phyloP scores from a whole-genome alignment of 306 rosid species.

The Lagenaria siceraria region DNA sequence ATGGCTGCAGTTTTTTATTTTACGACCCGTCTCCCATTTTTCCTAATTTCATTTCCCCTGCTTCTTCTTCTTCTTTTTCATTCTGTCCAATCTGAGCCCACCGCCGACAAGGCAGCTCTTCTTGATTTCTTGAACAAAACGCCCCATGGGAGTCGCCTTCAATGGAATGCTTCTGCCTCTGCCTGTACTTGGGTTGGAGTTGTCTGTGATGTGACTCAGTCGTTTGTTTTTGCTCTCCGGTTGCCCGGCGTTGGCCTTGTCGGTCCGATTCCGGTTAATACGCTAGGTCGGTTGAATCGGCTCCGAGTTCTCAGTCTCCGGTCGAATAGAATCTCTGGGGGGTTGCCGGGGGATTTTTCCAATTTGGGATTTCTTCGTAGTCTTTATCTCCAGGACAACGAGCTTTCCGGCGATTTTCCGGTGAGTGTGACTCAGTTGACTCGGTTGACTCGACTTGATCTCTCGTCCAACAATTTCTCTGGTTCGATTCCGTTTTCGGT shows the following conservation, averaged over 20 bases:
- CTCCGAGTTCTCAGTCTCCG: conserved; percentile 86
- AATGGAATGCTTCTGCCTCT: conserved; percentile 67
- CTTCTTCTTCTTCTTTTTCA: conserved; percentile 7
- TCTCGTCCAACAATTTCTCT: conserved; percentile 58
- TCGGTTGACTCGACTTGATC: conserved; percentile 62
- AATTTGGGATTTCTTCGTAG: conserved; percentile 50
- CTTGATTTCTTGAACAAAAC: conserved; percentile 46
- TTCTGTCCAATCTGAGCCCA: conserved; percentile 50
- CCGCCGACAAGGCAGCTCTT: conserved; percentile 81
- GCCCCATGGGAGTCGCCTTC: conserved; percentile 57
- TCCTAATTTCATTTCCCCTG: conserved; percentile 2
- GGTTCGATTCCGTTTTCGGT: conserved; percentile 63
- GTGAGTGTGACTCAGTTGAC: conserved; percentile 26
- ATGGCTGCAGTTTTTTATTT: conserved; percentile 26
- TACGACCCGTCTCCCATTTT: background rate
- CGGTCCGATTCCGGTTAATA: conserved; percentile 53
- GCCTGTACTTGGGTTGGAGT: conserved; percentile 88
- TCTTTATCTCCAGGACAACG: conserved; percentile 55
- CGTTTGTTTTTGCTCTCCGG: conserved; percentile 48
- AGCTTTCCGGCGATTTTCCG: conserved; percentile 54
- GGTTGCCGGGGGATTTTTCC: conserved; percentile 70
- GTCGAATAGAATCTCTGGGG: conserved; percentile 52
- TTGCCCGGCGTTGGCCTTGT: conserved; percentile 76
- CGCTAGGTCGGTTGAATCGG: conserved; percentile 42
- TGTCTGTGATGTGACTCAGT: conserved; percentile 27